Evolutionary conservation across 2,329 filamentous ascomycete genomes (phyloP), one percentile per base, ranked within the genome.

Genomic region (Trichoderma sp.): DNA sequence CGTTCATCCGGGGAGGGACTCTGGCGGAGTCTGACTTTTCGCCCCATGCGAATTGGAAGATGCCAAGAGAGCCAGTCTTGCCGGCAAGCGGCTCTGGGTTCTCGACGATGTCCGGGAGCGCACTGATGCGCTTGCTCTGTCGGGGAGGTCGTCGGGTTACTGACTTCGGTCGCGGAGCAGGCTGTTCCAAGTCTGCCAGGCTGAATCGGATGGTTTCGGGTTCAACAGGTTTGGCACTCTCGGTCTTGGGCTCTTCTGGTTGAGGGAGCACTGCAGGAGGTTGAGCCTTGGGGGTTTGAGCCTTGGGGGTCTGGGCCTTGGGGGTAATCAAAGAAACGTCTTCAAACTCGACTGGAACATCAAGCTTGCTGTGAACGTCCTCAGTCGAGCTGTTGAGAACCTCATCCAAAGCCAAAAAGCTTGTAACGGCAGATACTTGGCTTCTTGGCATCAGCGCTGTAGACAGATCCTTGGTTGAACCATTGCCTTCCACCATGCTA

Each of bases 31-130:
- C 90, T 24, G 90, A 92, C 78, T 83, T 88, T 82, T 92, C 90
- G 16, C 91, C 91, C 89, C 90, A 92, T 3, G 91, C 90, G 78
- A 92, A 92, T 78, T 91, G 89, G 83, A 91, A 93, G 79, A 92
- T 89, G 6, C 90, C 91, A 21, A 92, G 85, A 12, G 90, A 91
- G 14, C 87, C 89, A 59, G 87, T 86, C 82, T 89, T 90, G 80
- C 91, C 85, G 5, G 88, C 87, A 5, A 92, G 83, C 45, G 90
- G 90, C 79, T 89, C 83, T 4, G 91, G 91, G 77, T 87, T 91
- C 80, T 92, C 91, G 41, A 91, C 80, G 76, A 92, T 92, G 80
- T 92, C 91, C 16, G 91, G 90, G 6, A 93, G 86, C 63, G 88
- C 80, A 8, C 90, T 91, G n/a, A 91, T 83, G 59, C 90, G 88